Percentiles rank a stretch among this genome's conserved stretches.
These are phyloP conservation scores for Colletotrichum incanum DNA, from an alignment of 2,329 filamentous ascomycete species.

Conservation along the genomic window DNA sequence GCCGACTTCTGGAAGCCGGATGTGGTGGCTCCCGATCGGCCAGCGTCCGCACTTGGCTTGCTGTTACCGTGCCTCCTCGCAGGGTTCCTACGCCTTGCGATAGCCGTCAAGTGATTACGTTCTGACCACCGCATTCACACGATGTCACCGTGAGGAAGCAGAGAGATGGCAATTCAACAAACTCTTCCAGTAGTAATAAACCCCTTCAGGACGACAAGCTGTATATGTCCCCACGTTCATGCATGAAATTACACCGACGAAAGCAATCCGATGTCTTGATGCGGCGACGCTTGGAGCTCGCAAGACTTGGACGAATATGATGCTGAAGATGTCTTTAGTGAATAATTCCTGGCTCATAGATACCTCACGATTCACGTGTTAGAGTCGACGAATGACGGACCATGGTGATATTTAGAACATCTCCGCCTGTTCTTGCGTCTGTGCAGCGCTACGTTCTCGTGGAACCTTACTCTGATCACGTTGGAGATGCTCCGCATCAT, in stretches of 20 bases:
- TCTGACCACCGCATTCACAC: constrained; percentile 1
- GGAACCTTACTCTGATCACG: constrained; percentile 5
- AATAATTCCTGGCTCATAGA: neutral
- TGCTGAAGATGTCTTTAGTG: neutral
- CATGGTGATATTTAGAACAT: constrained; percentile 5
- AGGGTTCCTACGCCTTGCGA: neutral
- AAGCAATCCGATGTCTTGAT: neutral
- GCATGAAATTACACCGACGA: too few relatives aligned
- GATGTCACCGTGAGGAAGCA: constrained; percentile 15
- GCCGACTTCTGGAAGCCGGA: constrained; percentile 20
- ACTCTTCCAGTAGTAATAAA: neutral
- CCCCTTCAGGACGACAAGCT: neutral
- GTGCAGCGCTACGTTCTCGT: neutral
- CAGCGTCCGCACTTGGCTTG: neutral
- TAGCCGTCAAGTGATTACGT: too few relatives aligned
- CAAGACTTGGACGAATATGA: neutral
- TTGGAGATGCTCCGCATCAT: constrained; percentile 5
- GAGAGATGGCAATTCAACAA: neutral
- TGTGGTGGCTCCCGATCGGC: constrained; percentile 8
- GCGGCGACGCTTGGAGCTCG: neutral
- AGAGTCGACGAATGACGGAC: neutral
- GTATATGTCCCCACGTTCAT: neutral
- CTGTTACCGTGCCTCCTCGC: neutral
- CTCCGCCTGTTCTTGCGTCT: constrained; percentile 3
- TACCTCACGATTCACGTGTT: neutral